Evolutionary conservation across 345 rosid species (phyloP), one percentile per base, ranked within the genome.

Genomic region (Kandelia obovata): DNA sequence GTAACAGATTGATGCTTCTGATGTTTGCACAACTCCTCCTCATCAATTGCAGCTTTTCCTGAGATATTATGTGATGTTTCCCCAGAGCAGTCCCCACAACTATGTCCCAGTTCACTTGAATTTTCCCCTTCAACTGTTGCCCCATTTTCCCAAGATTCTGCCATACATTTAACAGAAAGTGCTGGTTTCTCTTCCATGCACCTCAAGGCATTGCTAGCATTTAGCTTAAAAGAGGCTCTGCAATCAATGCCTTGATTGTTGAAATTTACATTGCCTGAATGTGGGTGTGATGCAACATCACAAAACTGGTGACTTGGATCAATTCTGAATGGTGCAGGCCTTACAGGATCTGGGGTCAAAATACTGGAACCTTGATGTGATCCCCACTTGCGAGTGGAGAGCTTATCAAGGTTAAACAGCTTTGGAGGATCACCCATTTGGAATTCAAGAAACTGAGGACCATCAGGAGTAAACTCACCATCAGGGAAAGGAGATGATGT

Each of bases 401-500:
- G 79, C 65, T 78, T 84, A 57, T 81, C 89, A 73, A 88, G 90
- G 72, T 77, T 81, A 77, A 85, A 69, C 68, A 85, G 89, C 79
- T 83, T 88, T 46, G 92, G 90, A 56, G 96, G 92, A 27, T 80
- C 86, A 71, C 80, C 79, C 58, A 77, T 71, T 30, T 66, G 84
- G 72, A 94, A 94, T 66, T 89, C 86, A 32, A 84, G 71, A 82
- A 88, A 85, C 65, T 70, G 77, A 19, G 72, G 70, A 62, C 81
- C 82, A 46, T 70, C 74, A 39, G 74, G 58, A 30, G 79, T 49
- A 69, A 81, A 72, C 55, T 88, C 93, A 62, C 83, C 76, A 39
- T 92, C 97, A 11, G 91, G 90, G 53, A 94, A 91, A 63, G 99
- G 99, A 71, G 99, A 92, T 25, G 99, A 84, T 28, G 96, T 83